A percentile compares a stretch with the other conserved stretches of the same genome.
Conservation (phyloP, 2,329 filamentous ascomycete species). For the Cytospora paraplurivora region DNA sequence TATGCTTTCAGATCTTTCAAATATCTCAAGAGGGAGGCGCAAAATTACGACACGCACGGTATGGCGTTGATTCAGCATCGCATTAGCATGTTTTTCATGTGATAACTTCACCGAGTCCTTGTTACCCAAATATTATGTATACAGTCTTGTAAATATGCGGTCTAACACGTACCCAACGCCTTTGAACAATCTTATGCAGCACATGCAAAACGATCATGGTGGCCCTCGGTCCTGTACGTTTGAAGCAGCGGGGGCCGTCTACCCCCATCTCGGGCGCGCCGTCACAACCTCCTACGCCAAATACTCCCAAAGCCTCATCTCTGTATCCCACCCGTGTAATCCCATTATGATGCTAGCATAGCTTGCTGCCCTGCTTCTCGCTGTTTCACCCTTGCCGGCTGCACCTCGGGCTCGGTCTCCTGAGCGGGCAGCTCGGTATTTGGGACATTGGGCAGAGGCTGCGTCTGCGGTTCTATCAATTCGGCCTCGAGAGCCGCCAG, state of each 20-base stretch:
- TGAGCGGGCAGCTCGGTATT: conserved; percentile 32
- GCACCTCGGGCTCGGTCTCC: conserved; percentile 25
- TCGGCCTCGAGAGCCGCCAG: conserved; percentile 77
- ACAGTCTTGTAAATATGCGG: neutral
- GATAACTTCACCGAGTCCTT: neutral
- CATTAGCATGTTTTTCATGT: neutral
- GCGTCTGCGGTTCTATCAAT: conserved; percentile 30
- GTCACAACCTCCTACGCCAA: neutral
- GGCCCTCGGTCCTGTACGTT: neutral
- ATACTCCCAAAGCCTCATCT: neutral
- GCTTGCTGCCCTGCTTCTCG: conserved; percentile 33
- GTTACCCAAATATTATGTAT: neutral
- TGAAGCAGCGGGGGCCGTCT: neutral
- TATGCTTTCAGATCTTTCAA: neutral
- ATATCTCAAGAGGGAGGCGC: neutral
- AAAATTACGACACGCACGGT: neutral
- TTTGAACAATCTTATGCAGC: too few species aligned
- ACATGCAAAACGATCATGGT: neutral
- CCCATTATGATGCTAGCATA: conserved; percentile 33
- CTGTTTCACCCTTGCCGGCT: conserved; percentile 28
- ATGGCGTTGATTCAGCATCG: neutral
- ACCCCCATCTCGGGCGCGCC: neutral
- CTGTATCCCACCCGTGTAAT: neutral
- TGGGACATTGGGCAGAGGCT: conserved; percentile 35
- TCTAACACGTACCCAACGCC: neutral